These are phyloP conservation scores for Cymbidium sinense DNA, from an alignment of 106 monocot genomes.

Conservation along the genomic window DNA sequence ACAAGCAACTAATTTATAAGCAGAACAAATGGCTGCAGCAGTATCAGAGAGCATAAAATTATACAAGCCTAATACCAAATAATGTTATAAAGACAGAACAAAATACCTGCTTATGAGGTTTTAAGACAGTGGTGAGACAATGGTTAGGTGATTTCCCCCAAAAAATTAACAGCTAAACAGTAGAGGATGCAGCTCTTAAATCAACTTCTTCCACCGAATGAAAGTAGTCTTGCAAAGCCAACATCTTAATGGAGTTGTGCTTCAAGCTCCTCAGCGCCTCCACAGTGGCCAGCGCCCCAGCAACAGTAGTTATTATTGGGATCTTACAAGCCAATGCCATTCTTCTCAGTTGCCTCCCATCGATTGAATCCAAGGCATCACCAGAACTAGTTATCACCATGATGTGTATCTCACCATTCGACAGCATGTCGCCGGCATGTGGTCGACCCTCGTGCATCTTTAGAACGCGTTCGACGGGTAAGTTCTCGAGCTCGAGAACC, in stretches of 20 bases:
- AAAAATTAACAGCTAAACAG: not conserved
- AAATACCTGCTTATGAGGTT: not conserved
- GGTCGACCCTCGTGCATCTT: conserved; percentile 98
- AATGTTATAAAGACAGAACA: not conserved
- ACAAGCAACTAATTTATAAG: not conserved
- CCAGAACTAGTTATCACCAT: conserved; percentile 99
- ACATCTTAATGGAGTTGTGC: conserved; percentile 55
- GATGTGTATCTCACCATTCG: conserved; percentile 79
- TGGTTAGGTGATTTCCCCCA: not conserved
- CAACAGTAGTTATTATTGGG: conserved; percentile 91
- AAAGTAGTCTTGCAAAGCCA: conserved; percentile 93
- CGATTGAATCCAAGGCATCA: conserved; percentile 78
- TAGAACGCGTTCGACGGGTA: conserved; percentile 72
- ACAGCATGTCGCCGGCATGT: conserved; percentile 91
- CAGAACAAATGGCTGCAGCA: not conserved
- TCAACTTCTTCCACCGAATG: conserved; percentile 11
- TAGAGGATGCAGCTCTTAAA: conserved; percentile 45
- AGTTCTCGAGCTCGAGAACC: conserved; percentile 70
- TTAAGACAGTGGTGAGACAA: not conserved
- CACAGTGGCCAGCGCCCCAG: conserved; percentile 79
- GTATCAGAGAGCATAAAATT: not conserved
- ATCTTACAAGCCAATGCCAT: conserved; percentile 84
- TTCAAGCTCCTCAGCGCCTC: conserved; percentile 84
- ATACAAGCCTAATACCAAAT: not conserved
- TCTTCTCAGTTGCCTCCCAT: conserved; percentile 69